Percentiles rank a stretch among this genome's conserved stretches.
Conservation (phyloP, 441 rosid species). For the Viola pubescens region DNA sequence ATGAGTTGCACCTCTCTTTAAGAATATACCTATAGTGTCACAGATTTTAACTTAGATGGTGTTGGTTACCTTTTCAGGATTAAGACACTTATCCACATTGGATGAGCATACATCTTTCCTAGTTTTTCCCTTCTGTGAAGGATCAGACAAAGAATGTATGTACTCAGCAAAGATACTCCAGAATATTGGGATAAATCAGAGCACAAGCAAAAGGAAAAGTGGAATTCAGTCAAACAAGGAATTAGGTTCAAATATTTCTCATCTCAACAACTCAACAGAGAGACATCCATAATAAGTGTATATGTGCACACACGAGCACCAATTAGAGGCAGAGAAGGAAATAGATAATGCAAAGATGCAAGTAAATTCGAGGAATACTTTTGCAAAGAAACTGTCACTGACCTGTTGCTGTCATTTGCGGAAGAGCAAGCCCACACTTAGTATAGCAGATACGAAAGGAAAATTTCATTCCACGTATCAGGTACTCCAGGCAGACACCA, state of each 20-base stretch:
- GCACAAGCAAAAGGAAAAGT: neutral
- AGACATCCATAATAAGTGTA: neutral
- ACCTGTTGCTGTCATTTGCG: conserved; percentile 12
- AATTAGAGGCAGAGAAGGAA: neutral
- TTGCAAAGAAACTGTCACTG: conserved; percentile 15
- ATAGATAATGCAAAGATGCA: conserved; percentile 1
- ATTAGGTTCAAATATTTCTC: neutral
- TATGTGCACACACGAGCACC: neutral
- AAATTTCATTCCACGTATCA: conserved; percentile 69
- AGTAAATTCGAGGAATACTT: neutral
- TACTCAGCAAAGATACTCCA: too few species aligned
- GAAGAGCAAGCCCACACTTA: neutral
- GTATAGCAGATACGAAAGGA: conserved; percentile 37
- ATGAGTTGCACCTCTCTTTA: too few species aligned
- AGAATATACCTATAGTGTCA: too few species aligned
- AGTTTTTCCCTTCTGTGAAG: too few species aligned
- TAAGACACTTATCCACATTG: too few species aligned
- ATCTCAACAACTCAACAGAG: neutral
- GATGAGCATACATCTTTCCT: too few species aligned
- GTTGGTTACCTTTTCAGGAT: too few species aligned
- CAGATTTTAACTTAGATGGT: too few species aligned
- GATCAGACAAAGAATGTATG: too few species aligned
- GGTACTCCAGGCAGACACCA: conserved; percentile 89
- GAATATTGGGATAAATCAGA: too few species aligned
- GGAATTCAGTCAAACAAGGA: neutral